A percentile compares a stretch with the other conserved stretches of the same genome.
Conservation (phyloP, 176 grass and related monocot genomes). For the Carex littledalei region DNA sequence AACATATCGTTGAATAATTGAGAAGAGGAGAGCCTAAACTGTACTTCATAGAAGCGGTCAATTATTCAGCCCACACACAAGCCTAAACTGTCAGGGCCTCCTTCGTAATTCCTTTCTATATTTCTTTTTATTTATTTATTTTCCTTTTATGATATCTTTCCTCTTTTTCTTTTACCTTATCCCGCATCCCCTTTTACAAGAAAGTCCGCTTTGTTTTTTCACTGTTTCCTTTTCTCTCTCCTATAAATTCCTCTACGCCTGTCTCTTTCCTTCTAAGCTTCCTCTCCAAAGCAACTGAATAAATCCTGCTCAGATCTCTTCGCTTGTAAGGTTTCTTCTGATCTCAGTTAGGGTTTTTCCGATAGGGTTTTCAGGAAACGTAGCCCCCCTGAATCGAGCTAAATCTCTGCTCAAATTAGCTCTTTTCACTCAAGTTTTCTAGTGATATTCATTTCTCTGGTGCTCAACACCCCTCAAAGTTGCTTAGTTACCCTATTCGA, state of each 20-base stretch:
- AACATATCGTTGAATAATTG: not conserved
- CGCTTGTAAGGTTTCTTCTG: not conserved
- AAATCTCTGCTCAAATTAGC: not conserved
- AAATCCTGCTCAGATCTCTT: conserved; percentile 5
- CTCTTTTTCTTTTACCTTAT: not conserved
- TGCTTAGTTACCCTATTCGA: not conserved
- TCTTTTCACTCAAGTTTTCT: conserved; percentile 7
- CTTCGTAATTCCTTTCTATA: not conserved
- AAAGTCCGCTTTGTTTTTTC: conserved; percentile 15
- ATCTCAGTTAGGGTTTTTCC: conserved; percentile 5
- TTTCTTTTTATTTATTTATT: not conserved
- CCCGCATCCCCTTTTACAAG: not conserved
- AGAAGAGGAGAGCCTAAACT: too few species aligned
- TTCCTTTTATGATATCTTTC: not conserved
- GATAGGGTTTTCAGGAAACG: not conserved
- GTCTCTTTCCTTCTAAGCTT: conserved; percentile 9
- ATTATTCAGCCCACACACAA: not conserved
- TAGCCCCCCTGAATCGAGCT: conserved; percentile 13
- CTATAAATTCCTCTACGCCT: not conserved
- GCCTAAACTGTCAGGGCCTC: not conserved
- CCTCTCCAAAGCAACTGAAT: not conserved
- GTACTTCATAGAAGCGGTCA: not conserved
- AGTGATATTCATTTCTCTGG: conserved; percentile 21
- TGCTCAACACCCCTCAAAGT: not conserved
- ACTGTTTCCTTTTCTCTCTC: conserved; percentile 13